phyloP scores from a whole-genome alignment of 352 stramenopile genomes.

The Globisporangium megalacanthum region DNA sequence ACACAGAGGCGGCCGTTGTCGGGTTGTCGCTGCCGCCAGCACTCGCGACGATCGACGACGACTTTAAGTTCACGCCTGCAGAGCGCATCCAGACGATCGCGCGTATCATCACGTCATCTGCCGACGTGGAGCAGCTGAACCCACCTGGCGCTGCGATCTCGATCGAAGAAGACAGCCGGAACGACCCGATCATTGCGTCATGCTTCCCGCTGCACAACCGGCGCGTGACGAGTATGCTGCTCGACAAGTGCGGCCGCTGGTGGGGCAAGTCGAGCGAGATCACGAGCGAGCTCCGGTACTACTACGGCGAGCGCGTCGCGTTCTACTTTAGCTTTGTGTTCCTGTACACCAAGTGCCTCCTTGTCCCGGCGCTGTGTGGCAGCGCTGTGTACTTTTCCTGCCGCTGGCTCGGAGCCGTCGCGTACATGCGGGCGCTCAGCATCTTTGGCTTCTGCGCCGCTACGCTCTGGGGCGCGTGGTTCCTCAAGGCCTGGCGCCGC shows the following conservation, averaged over 20 bases:
- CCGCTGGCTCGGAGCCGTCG: slow-evolving; percentile 59
- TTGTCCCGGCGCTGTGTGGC: slow-evolving; percentile 53
- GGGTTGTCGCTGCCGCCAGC: neutral
- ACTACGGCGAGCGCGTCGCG: slow-evolving; percentile 79
- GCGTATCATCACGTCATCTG: slow-evolving; percentile 80
- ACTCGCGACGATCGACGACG: slow-evolving; percentile 30
- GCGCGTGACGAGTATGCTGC: slow-evolving; percentile 59
- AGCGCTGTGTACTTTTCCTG: slow-evolving; percentile 63
- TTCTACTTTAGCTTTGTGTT: slow-evolving; percentile 88
- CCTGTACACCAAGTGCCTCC: slow-evolving; percentile 76
- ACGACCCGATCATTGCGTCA: slow-evolving; percentile 66
- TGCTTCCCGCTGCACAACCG: slow-evolving; percentile 86
- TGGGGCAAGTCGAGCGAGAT: slow-evolving; percentile 77
- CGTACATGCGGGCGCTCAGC: slow-evolving; percentile 75
- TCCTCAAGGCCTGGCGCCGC: slow-evolving; percentile 70
- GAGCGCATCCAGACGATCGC: slow-evolving; percentile 83
- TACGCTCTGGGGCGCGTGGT: slow-evolving; percentile 72
- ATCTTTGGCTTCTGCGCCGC: slow-evolving; percentile 77
- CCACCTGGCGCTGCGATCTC: slow-evolving; percentile 73
- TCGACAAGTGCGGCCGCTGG: slow-evolving; percentile 69
- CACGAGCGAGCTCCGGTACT: slow-evolving; percentile 78
- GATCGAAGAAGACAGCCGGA: slow-evolving; percentile 70
- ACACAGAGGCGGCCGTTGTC: neutral
- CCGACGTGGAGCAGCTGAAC: slow-evolving; percentile 64
- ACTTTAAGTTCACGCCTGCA: slow-evolving; percentile 75